A percentile compares a stretch with the other conserved stretches of the same genome.
Conservation (phyloP, 2,329 filamentous ascomycete species). For the Cercospora zeae-maydis region DNA sequence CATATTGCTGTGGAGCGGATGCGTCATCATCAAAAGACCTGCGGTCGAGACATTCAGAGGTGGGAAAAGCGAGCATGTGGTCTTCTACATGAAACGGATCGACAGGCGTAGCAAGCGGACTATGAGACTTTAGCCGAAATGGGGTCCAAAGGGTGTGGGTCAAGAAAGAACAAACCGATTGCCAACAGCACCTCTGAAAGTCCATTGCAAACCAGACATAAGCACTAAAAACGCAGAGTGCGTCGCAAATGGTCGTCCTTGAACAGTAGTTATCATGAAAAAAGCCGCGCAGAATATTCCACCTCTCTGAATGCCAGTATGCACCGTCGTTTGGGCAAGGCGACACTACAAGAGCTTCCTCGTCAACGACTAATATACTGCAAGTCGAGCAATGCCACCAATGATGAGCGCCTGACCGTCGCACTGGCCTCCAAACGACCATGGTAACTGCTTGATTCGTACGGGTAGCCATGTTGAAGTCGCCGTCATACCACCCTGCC, state of each 20-base stretch:
- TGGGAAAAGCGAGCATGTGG: constrained; percentile 2
- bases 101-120: constrained; percentile 5
- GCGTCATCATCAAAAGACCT: not conserved
- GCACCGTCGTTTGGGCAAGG: not conserved
- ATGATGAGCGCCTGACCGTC: not conserved
- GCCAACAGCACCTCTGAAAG: not conserved
- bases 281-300: not conserved
- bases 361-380: not conserved
- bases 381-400: not conserved
- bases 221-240: not conserved
- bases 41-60: not conserved
- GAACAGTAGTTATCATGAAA: no score
- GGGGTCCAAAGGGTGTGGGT: not conserved
- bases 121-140: not conserved
- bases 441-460: not conserved
- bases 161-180: not conserved
- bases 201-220: not conserved
- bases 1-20: not conserved
- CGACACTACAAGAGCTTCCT: not conserved
- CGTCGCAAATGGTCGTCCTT: not conserved
- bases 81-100: constrained; percentile 11
- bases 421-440: not conserved
- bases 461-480: not conserved
- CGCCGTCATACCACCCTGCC: not conserved
- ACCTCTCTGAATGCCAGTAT: not conserved